Conservation (phyloP, 1,284 basidiomycete genomes). For the Dichomitus squalens region DNA sequence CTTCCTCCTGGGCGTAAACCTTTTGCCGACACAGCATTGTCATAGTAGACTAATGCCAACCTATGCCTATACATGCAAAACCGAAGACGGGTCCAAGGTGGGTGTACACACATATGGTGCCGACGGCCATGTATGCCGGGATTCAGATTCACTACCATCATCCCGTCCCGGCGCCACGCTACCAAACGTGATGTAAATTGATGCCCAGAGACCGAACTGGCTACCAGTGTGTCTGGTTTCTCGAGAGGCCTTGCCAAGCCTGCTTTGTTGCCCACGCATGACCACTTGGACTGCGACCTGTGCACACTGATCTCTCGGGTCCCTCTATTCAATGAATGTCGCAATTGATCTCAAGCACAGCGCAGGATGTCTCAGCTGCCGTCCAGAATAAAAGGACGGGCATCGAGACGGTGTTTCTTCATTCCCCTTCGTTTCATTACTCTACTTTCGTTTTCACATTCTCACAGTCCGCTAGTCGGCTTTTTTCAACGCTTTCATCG, state of each 20-base stretch:
- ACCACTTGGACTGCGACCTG: neutral
- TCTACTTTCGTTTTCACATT: slow-evolving; percentile 16
- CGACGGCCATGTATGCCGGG: neutral
- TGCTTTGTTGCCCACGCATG: neutral
- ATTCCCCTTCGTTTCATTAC: slow-evolving; percentile 16
- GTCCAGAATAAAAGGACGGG: neutral
- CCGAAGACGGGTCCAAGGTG: neutral
- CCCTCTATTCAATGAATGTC: too few species aligned
- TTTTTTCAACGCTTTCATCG: slow-evolving; percentile 3
- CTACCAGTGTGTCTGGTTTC: neutral
- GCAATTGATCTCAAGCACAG: neutral
- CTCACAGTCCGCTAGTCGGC: slow-evolving; percentile 21
- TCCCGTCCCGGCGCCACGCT: neutral
- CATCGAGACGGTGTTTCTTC: neutral
- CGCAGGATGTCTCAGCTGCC: too few species aligned
- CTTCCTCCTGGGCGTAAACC: too few species aligned
- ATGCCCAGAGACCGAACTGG: too few species aligned
- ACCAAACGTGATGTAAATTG: neutral
- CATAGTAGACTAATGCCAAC: too few species aligned
- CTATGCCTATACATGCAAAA: too few species aligned
- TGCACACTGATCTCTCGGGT: neutral
- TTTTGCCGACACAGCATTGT: too few species aligned
- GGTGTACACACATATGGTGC: neutral
- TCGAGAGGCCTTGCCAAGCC: neutral
- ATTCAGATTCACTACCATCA: neutral